Evolutionary conservation across 805 yeast genomes (phyloP), one percentile per base, ranked within the genome.

Genomic region (Wickerhamiella musiphila): DNA sequence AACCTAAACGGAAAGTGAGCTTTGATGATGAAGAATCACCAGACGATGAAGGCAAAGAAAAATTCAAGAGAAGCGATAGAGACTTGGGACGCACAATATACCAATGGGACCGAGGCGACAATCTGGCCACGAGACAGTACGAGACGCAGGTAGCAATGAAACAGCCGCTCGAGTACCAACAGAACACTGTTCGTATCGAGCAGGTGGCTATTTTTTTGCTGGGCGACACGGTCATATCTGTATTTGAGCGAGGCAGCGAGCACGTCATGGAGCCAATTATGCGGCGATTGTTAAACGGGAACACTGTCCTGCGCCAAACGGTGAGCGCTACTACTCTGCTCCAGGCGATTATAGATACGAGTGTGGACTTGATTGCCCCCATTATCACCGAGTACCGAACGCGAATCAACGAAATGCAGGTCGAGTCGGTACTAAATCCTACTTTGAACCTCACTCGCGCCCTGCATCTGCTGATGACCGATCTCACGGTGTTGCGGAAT

Each of bases 181-280:
- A 10, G 18, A 16, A 15, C 9, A 28, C 23, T 6, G 70, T 70
- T 5, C 72, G 69, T 1, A 52, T 66, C 8, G 77, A 70, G 44
- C 76, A 70, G 44, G 65, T 65, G 2, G 65, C 73, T 0, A 47
- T 69, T 29, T 70, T 63, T 37, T 36, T 70, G 12, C 51, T 63
- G 12, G 47, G 54, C 5, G 56, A 61, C 27, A 60, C 70, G 0
- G 64, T 70, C 9, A 57, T 70, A 4, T 59, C 75, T 0, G 66
- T 70, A 39, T 70, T 70, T 44, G 77, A 70, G 43, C 63, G 66
- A 37, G 59, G 69, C 4, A 72, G 70, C 4, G 58, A 60, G 28
- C 69, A 65, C 29, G 58, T 70, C 16, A 70, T 65, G 34, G 52
- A 53, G 22, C 73, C 76, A 1, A 58, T 70, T 8, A 48, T 69